phyloP scores from a whole-genome alignment of 2,329 filamentous ascomycete genomes.

The Nemania diffusa region DNA sequence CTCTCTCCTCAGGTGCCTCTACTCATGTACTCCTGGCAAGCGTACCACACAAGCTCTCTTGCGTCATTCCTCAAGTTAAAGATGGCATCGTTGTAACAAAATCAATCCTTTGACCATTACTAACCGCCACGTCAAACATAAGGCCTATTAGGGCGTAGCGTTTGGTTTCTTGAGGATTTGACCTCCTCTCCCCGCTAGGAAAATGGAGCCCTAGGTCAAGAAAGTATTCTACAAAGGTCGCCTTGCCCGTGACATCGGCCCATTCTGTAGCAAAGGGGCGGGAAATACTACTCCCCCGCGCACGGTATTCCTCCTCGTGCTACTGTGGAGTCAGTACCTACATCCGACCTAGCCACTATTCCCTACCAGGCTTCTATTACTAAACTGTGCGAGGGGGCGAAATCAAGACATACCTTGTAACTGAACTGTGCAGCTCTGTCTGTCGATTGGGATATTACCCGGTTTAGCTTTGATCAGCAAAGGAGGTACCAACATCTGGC shows the following conservation, averaged over 20 bases:
- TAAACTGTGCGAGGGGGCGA: neutral
- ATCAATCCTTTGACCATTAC: slow-evolving; percentile 17
- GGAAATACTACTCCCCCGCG: slow-evolving; percentile 9
- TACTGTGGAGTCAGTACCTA: slow-evolving; percentile 9
- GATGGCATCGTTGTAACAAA: slow-evolving; percentile 1
- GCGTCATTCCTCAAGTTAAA: neutral
- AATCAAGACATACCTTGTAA: neutral
- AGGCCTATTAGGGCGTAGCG: neutral
- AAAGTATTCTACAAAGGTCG: slow-evolving; percentile 15
- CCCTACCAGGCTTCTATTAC: neutral
- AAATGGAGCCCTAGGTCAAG: neutral
- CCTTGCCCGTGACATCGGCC: slow-evolving; percentile 4
- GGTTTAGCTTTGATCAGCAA: neutral
- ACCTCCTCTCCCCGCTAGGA: neutral
- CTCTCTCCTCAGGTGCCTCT: neutral
- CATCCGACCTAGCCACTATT: slow-evolving; percentile 1
- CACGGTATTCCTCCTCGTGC: neutral
- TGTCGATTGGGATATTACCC: neutral
- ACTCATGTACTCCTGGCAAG: neutral
- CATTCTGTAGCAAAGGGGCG: neutral
- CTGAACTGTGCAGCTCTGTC: neutral
- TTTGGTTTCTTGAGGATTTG: slow-evolving; percentile 7
- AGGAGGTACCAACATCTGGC: neutral
- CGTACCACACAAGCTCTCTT: neutral
- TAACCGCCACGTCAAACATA: neutral